Conservation (phyloP, 345 rosid genomes). For the Cochlearia excelsa region DNA sequence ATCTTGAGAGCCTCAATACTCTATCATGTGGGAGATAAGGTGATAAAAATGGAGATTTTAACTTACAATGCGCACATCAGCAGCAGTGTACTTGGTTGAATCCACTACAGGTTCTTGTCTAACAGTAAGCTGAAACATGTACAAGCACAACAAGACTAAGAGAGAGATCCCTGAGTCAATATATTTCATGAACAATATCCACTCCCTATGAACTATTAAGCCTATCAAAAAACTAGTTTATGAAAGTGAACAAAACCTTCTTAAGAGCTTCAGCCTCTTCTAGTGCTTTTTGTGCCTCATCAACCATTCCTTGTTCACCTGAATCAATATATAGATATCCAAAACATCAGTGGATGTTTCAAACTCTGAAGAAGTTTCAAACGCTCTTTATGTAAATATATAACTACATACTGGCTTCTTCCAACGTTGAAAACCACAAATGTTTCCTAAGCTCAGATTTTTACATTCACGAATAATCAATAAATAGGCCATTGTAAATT, state of each 20-base stretch:
- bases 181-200: slow-evolving; percentile 11
- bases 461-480: background rate
- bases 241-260: slow-evolving; percentile 52
- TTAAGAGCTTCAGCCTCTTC: slow-evolving; percentile 99
- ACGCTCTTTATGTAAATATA: background rate
- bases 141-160: slow-evolving; percentile 7
- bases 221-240: slow-evolving; percentile 11
- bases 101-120: slow-evolving; percentile 76
- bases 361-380: background rate
- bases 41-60: slow-evolving; percentile 1
- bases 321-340: slow-evolving; percentile 15
- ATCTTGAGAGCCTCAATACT: background rate
- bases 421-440: slow-evolving; percentile 9
- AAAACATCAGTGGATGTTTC: slow-evolving; percentile 9
- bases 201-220: background rate
- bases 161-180: background rate
- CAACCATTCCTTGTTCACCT: slow-evolving; percentile 99
- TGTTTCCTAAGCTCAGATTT: slow-evolving; percentile 3
- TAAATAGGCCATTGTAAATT: background rate
- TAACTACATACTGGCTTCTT: slow-evolving; percentile 9
- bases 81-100: slow-evolving; percentile 87
- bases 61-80: slow-evolving; percentile 97
- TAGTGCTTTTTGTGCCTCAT: slow-evolving; percentile 95
- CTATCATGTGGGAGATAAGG: slow-evolving; percentile 12
- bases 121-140: slow-evolving; percentile 60